Base-by-base conservation (phyloP, 352 stramenopile species). In the Phytophthora uliginosa region DNA sequence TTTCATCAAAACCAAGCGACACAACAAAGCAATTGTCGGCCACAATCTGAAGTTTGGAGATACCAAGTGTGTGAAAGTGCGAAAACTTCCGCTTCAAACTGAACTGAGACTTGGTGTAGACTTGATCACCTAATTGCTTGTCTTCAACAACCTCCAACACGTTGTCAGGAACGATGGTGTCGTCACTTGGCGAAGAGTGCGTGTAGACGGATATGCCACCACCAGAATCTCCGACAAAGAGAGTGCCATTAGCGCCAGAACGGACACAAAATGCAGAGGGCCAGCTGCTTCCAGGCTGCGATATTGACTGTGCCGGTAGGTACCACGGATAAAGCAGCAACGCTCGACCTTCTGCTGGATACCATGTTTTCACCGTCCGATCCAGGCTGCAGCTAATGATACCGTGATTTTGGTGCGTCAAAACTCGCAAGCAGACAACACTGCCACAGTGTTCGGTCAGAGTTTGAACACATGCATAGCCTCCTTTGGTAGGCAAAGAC, bases 301-400 rank as follows among this genome's bases (percentile, higher is more conserved):
- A 67, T 54, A 95, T 87, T 1, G 77, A 85, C 48, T 95, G 88
- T 12, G 71, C 83, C 2, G 76, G 79, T 2, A 90, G 48, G 54
- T 85, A 93, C 88, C 83, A 93, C 20, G 86, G 86, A 38, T 94
- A 92, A 24, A 92, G 66, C 45, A 94, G 63, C 45, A 93, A 36
- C 22, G 74, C 76, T n/a, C 86, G 84, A 0, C 84, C 84, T 40
- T 92, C 81, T 0, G 76, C 69, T 33, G 81, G 76, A 60, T 84
- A 82, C 88, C 88, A 95, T 7, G 90, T 83, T 59, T 84, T 89
- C 58, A 94, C 82, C 0, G 85, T 90, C 18, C 80, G 81, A 62
- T 94, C 88, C 17, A 92, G 63, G 48, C 85, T 94, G 65, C 84
- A 90, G 73, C 82, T 94, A 31, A 93, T 76, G n/a, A 94, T 71